Base-by-base conservation (phyloP, 768 basidiomycete genomes). In the Austroboletus festivus region DNA sequence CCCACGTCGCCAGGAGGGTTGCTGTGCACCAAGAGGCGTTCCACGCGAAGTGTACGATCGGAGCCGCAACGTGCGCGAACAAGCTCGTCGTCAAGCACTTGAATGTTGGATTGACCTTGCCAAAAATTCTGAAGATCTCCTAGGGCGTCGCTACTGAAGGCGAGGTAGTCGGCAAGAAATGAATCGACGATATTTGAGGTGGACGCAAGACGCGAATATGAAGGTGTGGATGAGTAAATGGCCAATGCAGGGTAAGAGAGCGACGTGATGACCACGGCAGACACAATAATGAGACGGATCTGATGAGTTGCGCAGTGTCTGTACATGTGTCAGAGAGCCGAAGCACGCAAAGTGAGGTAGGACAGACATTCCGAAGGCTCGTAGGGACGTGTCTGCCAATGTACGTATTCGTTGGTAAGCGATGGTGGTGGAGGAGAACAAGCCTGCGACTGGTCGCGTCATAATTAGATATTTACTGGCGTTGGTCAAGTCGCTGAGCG, bases 231-330 rank as follows among this genome's bases (percentile, higher is more conserved):
- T 20, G 83, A 83, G 64, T 93, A 92, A 48, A 89, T 77, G 42
- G 88, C 82, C 43, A 94, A 78, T 18, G 92, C 92, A n/a, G 92
- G 92, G 56, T 91, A 93, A 61, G 92, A 88, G 47, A 94, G 80
- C 16, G 86, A 86, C 47, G 90, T 87, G 62, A 93, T 93, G 54
- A 93, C 90, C 49, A 92, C 79, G 43, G 86, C 81, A 19, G 88
- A 93, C 52, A 92, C 83, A 56, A 94, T 78, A 64, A 94, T 89
- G 42, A 93, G 82, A 45, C 89, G 83, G 47, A 90, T 89, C 68
- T 93, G 92, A 67, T 93, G 89, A 2, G 86, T 89, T 53, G 91
- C 89, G 60, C 90, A 92, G 63, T 93, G 90, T 49, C 90, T 93
- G 58, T 39, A 30, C 47, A 50, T 52, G 50, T 42, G 49, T 52